Percentiles rank a stretch among this genome's conserved stretches.
These are phyloP conservation scores for Favolaschia claudopus DNA, from an alignment of 768 basidiomycete species.

Conservation along the genomic window DNA sequence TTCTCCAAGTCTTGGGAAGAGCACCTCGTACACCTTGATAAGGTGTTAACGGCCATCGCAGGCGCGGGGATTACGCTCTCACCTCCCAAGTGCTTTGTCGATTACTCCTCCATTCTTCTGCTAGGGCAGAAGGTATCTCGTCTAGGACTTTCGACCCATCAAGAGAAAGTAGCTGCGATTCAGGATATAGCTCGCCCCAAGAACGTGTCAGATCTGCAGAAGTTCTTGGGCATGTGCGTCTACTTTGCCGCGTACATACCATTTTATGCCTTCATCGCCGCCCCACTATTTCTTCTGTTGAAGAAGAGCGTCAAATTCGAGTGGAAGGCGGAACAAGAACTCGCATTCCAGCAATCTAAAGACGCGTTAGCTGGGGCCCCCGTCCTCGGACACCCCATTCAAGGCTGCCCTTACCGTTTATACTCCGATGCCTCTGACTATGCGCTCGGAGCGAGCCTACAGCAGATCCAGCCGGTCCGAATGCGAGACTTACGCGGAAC, in stretches of 20 bases:
- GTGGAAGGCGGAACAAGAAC: constrained; percentile 27
- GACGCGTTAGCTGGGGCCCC: constrained; percentile 29
- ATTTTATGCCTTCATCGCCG: constrained; percentile 32
- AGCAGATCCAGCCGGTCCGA: constrained; percentile 13
- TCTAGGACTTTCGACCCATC: too few species aligned
- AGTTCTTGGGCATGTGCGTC: constrained; percentile 34
- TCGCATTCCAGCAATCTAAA: constrained; percentile 30
- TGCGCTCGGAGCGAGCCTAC: constrained; percentile 1
- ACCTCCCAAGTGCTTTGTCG: too few species aligned
- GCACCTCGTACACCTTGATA: constrained; percentile 27
- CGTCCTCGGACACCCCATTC: constrained; percentile 26
- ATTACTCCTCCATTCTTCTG: too few species aligned
- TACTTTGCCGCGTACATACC: constrained; percentile 38
- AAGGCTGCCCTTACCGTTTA: constrained; percentile 25
- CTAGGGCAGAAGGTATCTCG: too few species aligned
- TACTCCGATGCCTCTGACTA: too few species aligned
- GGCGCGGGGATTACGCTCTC: constrained; percentile 31
- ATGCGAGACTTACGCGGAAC: constrained; percentile 18
- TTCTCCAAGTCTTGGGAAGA: constrained; percentile 24
- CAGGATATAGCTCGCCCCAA: constrained; percentile 10
- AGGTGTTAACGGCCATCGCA: constrained; percentile 26
- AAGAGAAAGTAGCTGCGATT: constrained; percentile 32
- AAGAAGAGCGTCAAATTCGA: constrained; percentile 30
- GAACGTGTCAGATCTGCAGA: constrained; percentile 26
- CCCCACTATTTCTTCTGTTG: constrained; percentile 32